These are phyloP conservation scores for Populus simonii DNA, from an alignment of 345 rosid genomes.

Conservation along the genomic window DNA sequence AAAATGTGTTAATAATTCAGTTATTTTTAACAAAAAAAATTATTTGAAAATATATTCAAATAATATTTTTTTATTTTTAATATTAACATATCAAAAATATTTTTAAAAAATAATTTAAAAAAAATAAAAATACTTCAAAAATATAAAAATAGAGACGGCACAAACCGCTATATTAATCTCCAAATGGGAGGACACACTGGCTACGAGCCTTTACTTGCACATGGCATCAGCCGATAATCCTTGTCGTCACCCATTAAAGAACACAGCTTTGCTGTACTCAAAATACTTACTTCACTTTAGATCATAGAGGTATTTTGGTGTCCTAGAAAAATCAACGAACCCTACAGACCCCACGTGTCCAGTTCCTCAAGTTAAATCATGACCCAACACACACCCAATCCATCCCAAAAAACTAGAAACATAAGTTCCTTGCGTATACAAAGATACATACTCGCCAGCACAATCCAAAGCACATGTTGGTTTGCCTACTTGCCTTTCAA, in stretches of 20 bases:
- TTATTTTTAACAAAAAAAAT: no score
- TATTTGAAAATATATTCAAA: no score
- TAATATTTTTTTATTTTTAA: no score
- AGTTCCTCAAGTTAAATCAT: background rate
- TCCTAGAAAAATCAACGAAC: background rate
- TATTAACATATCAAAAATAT: no score
- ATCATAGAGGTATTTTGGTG: background rate
- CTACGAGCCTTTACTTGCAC: background rate
- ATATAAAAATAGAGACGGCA: no score
- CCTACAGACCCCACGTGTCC: constrained; percentile 19
- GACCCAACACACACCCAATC: background rate
- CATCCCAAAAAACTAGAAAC: background rate
- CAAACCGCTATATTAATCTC: no score
- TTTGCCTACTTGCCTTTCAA: background rate
- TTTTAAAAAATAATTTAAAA: no score
- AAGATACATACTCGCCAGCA: constrained; percentile 11
- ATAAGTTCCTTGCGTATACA: background rate
- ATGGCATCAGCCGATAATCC: background rate
- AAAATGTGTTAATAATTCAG: rapidly evolving
- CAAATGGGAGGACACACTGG: no score
- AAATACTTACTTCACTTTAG: background rate
- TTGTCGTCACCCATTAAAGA: background rate
- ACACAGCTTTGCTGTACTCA: background rate
- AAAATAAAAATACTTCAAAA: no score
- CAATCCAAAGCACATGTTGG: background rate